A percentile compares a stretch with the other conserved stretches of the same genome.
Conservation (phyloP, 768 basidiomycete genomes). For the Kockovaella imperatae region DNA sequence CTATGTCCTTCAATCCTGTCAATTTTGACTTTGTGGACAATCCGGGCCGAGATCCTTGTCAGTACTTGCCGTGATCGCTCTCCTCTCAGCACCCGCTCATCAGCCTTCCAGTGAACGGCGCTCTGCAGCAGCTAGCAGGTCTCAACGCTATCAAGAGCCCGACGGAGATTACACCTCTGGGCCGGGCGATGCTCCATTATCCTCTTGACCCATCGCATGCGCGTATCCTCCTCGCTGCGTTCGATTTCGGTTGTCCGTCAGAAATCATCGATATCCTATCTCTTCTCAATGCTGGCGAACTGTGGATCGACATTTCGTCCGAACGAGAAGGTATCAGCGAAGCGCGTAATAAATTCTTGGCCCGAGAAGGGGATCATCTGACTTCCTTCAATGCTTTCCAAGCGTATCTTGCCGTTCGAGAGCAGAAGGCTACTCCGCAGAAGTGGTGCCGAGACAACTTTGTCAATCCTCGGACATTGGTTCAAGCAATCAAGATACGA, state of each 20-base stretch:
- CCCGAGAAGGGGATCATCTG: constrained; percentile 82
- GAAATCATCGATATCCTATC: constrained; percentile 82
- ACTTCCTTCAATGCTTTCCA: constrained; percentile 78
- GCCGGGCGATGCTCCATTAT: constrained; percentile 77
- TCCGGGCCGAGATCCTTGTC: constrained; percentile 67
- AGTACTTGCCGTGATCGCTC: constrained; percentile 42
- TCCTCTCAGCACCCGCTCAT: not conserved
- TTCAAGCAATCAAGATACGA: constrained; percentile 68
- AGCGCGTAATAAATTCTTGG: constrained; percentile 68
- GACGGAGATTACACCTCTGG: constrained; percentile 61
- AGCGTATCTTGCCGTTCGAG: constrained; percentile 59
- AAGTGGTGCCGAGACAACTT: constrained; percentile 82
- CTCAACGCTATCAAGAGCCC: constrained; percentile 68
- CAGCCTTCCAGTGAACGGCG: constrained; percentile 35
- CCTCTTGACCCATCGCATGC: constrained; percentile 83
- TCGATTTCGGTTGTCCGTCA: constrained; percentile 60
- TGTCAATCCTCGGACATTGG: constrained; percentile 70
- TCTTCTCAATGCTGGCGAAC: constrained; percentile 67
- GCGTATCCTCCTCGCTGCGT: constrained; percentile 70
- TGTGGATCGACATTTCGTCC: constrained; percentile 65
- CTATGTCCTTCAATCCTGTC: constrained; percentile 70
- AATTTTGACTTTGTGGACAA: constrained; percentile 81
- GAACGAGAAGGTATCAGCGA: constrained; percentile 59
- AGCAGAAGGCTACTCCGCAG: constrained; percentile 3
- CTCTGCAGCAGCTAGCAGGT: constrained; percentile 55